These are phyloP conservation scores for Termitomyces sp. DNA, from an alignment of 768 basidiomycete genomes.

Conservation along the genomic window DNA sequence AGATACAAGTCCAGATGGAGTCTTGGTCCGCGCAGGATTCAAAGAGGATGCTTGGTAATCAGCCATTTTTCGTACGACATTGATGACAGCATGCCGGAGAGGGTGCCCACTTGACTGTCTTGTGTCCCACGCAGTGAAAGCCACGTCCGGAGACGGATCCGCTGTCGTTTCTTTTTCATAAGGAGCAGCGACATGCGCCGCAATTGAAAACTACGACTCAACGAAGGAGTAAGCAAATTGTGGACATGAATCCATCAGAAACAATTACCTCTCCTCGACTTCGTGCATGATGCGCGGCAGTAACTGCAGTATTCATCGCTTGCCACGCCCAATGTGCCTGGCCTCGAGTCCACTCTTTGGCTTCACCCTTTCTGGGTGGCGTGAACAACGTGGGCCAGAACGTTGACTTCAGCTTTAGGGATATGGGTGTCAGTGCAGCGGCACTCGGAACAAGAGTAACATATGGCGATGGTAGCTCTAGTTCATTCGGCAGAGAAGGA, in stretches of 20 bases:
- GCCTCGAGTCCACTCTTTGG: constrained; percentile 59
- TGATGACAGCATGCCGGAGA: constrained; percentile 80
- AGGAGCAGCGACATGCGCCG: constrained; percentile 60
- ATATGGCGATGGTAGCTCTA: constrained; percentile 49
- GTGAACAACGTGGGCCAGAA: constrained; percentile 87
- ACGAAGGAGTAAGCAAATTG: neutral
- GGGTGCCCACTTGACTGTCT: constrained; percentile 66
- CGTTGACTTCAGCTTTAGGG: constrained; percentile 58
- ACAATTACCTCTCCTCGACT: constrained; percentile 53
- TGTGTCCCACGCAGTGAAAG: constrained; percentile 64
- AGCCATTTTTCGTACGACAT: constrained; percentile 63
- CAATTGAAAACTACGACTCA: constrained; percentile 60
- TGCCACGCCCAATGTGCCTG: constrained; percentile 71
- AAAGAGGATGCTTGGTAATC: constrained; percentile 36
- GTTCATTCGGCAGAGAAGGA: constrained; percentile 44
- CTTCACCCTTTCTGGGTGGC: constrained; percentile 62
- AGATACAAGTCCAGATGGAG: neutral
- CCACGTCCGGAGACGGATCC: constrained; percentile 11
- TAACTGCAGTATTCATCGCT: constrained; percentile 51
- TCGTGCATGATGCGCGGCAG: constrained; percentile 41
- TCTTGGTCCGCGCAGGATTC: neutral
- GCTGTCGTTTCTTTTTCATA: constrained; percentile 24
- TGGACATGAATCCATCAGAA: neutral
- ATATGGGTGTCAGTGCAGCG: constrained; percentile 61
- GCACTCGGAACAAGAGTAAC: constrained; percentile 54